These are phyloP conservation scores for Lathyrus oleraceus DNA, from an alignment of 306 rosid species.

Conservation along the genomic window DNA sequence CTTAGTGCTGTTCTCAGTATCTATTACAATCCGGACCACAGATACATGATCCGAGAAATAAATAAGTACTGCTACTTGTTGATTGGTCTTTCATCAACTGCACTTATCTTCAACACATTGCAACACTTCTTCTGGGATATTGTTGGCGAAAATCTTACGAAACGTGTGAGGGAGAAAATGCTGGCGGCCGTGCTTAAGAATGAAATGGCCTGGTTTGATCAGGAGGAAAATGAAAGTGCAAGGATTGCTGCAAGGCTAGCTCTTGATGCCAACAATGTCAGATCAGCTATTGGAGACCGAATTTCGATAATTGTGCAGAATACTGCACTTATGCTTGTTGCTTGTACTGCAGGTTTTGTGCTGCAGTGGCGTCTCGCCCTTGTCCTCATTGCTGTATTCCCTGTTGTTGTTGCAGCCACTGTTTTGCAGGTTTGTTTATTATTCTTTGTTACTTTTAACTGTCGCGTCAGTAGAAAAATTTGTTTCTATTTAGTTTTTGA, in stretches of 20 bases:
- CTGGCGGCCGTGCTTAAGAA: slow-evolving; percentile 80
- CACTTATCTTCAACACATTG: slow-evolving; percentile 87
- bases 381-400: slow-evolving; percentile 92
- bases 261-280: slow-evolving; percentile 94
- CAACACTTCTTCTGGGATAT: slow-evolving; percentile 99
- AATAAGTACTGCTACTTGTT: slow-evolving; percentile 88
- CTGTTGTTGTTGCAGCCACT: slow-evolving; percentile 97
- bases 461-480: not conserved
- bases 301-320: slow-evolving; percentile 97
- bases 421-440: slow-evolving; percentile 74
- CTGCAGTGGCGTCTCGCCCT: slow-evolving; percentile 99
- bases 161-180: slow-evolving; percentile 98
- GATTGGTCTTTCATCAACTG: slow-evolving; percentile 97
- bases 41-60: slow-evolving; percentile 72
- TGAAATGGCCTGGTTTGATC: slow-evolving; percentile 99
- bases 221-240: slow-evolving; percentile 97
- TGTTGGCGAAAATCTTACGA: slow-evolving; percentile 97
- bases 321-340: slow-evolving; percentile 96
- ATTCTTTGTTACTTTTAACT: no score
- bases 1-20: slow-evolving; percentile 97
- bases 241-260: slow-evolving; percentile 93
- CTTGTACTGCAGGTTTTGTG: slow-evolving; percentile 97
- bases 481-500: not conserved
- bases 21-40: slow-evolving; percentile 80
- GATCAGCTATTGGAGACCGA: slow-evolving; percentile 99